Percentiles rank a stretch among this genome's conserved stretches.
These are phyloP conservation scores for Omphalotus guepiniiformis DNA, from an alignment of 768 basidiomycete genomes.

Conservation along the genomic window DNA sequence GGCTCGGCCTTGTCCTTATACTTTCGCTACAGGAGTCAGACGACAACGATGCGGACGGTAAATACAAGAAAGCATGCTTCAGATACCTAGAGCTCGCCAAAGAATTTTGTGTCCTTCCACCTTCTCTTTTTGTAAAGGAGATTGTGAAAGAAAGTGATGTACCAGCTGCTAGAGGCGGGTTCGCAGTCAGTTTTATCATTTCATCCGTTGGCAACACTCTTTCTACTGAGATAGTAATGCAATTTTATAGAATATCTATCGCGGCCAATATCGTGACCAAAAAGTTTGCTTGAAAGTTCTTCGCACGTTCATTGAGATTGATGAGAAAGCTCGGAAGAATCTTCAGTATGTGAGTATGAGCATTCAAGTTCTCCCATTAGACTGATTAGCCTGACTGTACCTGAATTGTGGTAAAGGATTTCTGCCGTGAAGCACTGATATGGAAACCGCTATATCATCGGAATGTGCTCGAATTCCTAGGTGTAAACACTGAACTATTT, in stretches of 20 bases:
- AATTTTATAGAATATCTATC: slow-evolving; percentile 4
- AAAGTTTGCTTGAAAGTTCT: slow-evolving; percentile 8
- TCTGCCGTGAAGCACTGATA: slow-evolving; percentile 17
- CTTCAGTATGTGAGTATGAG: neutral
- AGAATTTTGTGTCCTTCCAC: slow-evolving; percentile 16
- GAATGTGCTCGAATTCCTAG: slow-evolving; percentile 18
- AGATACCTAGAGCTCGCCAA: neutral
- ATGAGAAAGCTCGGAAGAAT: neutral
- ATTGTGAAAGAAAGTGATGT: slow-evolving; percentile 7
- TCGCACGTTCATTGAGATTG: neutral
- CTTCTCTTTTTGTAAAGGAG: slow-evolving; percentile 18
- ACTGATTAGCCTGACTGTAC: neutral
- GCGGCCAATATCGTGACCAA: neutral
- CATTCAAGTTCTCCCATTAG: neutral
- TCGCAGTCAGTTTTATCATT: slow-evolving; percentile 17
- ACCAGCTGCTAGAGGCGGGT: slow-evolving; percentile 23
- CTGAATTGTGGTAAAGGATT: slow-evolving; percentile 9
- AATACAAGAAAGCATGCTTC: neutral
- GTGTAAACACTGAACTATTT: slow-evolving; percentile 14
- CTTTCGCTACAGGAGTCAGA: neutral
- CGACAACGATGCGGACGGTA: neutral
- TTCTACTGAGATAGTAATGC: too few species aligned
- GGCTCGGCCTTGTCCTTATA: neutral
- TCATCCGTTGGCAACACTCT: neutral
- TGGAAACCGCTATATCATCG: slow-evolving; percentile 18